Base-by-base conservation (phyloP, 805 yeast genomes). In the Hanseniaspora lachancei region DNA sequence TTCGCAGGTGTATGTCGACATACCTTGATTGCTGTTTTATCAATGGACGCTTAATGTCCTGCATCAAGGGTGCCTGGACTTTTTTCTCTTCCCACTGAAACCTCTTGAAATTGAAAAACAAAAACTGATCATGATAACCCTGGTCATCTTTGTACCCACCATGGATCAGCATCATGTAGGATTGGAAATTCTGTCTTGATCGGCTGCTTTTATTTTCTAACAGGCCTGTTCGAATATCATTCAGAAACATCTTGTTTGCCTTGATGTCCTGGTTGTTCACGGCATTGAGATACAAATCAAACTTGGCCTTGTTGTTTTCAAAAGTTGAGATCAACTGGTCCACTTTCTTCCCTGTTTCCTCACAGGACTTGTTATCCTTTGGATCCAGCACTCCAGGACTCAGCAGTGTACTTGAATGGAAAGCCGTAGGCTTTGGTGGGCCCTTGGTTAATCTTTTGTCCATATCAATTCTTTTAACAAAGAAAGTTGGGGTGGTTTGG, bases 401-500 rank as follows among this genome's bases (percentile, higher is more conserved):
- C 13, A 53, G 15, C 16, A 53, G 38, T 29, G 56, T 53, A 8
- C 50, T 29, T 23, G 56, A 53, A 39, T 53, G 56, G 23, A 43
- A 46, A 3, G 56, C 48, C 32, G 50, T 53, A 16, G 49, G 29
- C 2, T 4, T 4, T 4, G 55, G 55, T 5, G 13, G 0, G 13
- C 15, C 1, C n/a, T 20, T 15, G 4, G 47, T 44, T n/a, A 29
- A 13, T n/a, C 35, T 46, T 23, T 46, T 18, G 20, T 46, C n/a
- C 39, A 46, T 34, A 8, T 15, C 29, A n/a, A 46, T 34, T 20
- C 35, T 46, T 9, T 46, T 46, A 15, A 34, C 49, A 46, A 32
- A 34, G 16, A 46, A 34, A 2, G 39, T 34, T 18, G 49, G 49
- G 13, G 18, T 46, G 15, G 2, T 9, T 13, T 44, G 44, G 18